Evolutionary conservation across 2,329 filamentous ascomycete genomes (phyloP).

Genomic region (Annulohypoxylon truncatum): DNA sequence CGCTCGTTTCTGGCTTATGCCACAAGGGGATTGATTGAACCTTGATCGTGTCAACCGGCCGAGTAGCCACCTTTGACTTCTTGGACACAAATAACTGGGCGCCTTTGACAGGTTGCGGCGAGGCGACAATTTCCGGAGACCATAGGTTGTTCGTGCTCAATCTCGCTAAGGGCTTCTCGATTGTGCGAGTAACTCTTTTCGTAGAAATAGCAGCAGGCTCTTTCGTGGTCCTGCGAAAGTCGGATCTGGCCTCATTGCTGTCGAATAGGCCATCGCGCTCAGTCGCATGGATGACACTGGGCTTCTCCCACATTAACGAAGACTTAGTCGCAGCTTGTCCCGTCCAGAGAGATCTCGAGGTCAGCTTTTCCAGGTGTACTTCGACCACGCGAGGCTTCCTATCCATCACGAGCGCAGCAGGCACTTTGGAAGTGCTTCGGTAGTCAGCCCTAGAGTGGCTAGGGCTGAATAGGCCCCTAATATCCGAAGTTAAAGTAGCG

Average conservation of each 20-base stretch:
- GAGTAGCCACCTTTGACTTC: not conserved
- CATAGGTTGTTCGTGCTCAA: slow-evolving; percentile 27
- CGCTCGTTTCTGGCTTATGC: slow-evolving; percentile 27
- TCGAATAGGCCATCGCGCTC: slow-evolving; percentile 41
- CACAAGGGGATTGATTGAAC: slow-evolving; percentile 28
- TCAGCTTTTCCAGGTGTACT: slow-evolving; percentile 47
- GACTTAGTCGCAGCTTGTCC: slow-evolving; percentile 4
- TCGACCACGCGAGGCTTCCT: slow-evolving; percentile 31
- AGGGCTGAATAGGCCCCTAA: slow-evolving; percentile 40
- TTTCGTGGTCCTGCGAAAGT: slow-evolving; percentile 40
- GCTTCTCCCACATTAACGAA: slow-evolving; percentile 36
- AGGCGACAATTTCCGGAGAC: slow-evolving; percentile 10
- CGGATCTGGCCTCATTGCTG: slow-evolving; percentile 18
- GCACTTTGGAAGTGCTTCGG: slow-evolving; percentile 36
- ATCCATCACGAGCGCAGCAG: slow-evolving; percentile 37
- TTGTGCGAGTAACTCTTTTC: slow-evolving; percentile 14
- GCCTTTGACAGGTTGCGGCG: not conserved
- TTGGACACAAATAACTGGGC: slow-evolving; percentile 16
- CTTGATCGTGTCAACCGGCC: not conserved
- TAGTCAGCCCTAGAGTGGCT: slow-evolving; percentile 36
- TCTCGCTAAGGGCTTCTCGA: slow-evolving; percentile 13
- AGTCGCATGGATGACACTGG: slow-evolving; percentile 8
- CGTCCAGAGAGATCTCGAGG: slow-evolving; percentile 53
- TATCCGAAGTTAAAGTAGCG: not conserved
- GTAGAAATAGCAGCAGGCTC: slow-evolving; percentile 35